phyloP scores from a whole-genome alignment of 2,329 filamentous ascomycete species.

The Cytospora mali region DNA sequence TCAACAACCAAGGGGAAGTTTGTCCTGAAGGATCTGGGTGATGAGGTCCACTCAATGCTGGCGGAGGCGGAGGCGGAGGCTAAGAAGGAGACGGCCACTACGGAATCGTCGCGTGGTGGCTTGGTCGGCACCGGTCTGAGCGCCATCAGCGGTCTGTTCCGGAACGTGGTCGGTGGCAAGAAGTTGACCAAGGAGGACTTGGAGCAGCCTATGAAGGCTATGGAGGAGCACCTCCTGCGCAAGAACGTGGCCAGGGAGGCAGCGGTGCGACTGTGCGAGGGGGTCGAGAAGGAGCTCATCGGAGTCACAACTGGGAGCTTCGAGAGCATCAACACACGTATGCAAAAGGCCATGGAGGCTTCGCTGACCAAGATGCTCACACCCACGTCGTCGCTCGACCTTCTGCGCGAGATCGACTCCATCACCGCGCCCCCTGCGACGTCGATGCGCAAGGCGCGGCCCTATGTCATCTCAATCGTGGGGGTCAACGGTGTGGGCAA shows the following conservation, averaged over 20 bases:
- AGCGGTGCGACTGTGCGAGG: constrained; percentile 85
- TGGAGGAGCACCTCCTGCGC: constrained; percentile 91
- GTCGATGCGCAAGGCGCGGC: constrained; percentile 67
- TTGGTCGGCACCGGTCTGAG: constrained; percentile 79
- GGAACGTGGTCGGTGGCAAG: constrained; percentile 94
- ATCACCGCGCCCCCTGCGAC: constrained; percentile 68
- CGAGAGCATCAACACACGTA: constrained; percentile 81
- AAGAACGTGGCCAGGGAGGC: constrained; percentile 98
- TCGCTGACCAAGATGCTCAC: constrained; percentile 95
- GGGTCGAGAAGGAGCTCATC: constrained; percentile 85
- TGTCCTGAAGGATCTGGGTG: constrained; percentile 87
- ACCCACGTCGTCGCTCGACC: constrained; percentile 89
- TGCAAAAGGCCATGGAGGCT: constrained; percentile 85
- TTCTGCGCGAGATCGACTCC: constrained; percentile 88
- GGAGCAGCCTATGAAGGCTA: constrained; percentile 88
- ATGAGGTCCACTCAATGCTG: constrained; percentile 90
- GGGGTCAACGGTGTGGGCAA: constrained; percentile 98
- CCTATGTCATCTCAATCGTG: constrained; percentile 97
- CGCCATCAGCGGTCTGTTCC: constrained; percentile 85
- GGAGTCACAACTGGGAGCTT: constrained; percentile 92
- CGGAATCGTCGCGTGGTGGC: constrained; percentile 56
- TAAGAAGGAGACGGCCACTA: constrained; percentile 51
- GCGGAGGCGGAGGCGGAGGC: constrained; percentile 75
- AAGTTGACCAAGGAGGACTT: constrained; percentile 86
- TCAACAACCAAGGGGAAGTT: constrained; percentile 90